A percentile compares a stretch with the other conserved stretches of the same genome.
Conservation (phyloP, 2,329 filamentous ascomycete species). For the Lachnellula arida region DNA sequence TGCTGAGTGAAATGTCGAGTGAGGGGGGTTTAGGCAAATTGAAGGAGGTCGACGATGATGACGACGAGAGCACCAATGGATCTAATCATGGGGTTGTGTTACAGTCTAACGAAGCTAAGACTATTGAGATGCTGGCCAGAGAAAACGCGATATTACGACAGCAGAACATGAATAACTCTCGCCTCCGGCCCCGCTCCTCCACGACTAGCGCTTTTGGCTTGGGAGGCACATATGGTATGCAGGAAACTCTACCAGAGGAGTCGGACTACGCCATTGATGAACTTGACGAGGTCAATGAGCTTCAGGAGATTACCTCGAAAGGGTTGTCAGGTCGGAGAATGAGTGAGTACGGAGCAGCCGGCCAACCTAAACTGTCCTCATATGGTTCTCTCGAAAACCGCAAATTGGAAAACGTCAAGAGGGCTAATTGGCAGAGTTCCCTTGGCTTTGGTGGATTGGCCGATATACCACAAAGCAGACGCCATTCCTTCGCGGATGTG, state of each 20-base stretch:
- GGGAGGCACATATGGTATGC: constrained; percentile 54
- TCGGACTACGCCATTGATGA: constrained; percentile 71
- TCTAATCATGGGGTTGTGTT: constrained; percentile 51
- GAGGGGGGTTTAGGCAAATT: constrained; percentile 63
- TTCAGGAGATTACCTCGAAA: constrained; percentile 30
- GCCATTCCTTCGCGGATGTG: constrained; percentile 74
- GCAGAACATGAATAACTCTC: constrained; percentile 50
- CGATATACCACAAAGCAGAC: constrained; percentile 67
- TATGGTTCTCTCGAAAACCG: constrained; percentile 51
- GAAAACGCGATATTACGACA: constrained; percentile 60
- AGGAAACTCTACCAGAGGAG: constrained; percentile 57
- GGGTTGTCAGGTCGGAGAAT: constrained; percentile 32
- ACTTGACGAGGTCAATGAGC: constrained; percentile 57
- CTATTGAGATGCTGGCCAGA: constrained; percentile 56
- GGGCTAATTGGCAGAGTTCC: constrained; percentile 66
- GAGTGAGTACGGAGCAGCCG: constrained; percentile 32
- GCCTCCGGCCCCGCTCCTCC: constrained; percentile 54
- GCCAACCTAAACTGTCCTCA: constrained; percentile 28
- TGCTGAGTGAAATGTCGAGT: constrained; percentile 67
- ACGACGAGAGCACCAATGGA: constrained; percentile 52
- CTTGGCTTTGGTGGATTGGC: constrained; percentile 58
- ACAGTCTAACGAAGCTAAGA: constrained; percentile 53
- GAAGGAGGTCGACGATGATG: constrained; percentile 64
- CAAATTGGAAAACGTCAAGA: constrained; percentile 61
- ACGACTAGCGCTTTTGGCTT: constrained; percentile 48